Evolutionary conservation across 257 asterid species (phyloP).

Genomic region (Paulownia fortunei): DNA sequence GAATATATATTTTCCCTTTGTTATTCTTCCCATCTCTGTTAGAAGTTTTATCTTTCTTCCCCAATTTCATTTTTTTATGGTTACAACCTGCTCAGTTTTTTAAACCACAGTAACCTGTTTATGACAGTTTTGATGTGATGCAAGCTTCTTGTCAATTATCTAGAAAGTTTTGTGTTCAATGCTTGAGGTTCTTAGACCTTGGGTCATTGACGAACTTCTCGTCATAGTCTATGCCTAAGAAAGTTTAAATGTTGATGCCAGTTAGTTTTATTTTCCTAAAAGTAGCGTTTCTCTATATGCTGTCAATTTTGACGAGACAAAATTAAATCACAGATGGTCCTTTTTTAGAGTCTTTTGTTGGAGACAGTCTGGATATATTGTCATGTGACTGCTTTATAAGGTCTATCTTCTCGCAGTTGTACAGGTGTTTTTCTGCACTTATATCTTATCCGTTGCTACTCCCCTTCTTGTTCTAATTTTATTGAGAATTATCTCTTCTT

Average conservation of each 20-base stretch:
- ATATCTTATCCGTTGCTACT: constrained; percentile 28
- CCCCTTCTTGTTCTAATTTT: constrained; percentile 17
- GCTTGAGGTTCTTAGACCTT: constrained; percentile 17
- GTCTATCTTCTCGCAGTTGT: constrained; percentile 57
- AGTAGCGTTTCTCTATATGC: constrained; percentile 36
- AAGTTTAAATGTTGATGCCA: constrained; percentile 22
- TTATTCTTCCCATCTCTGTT: neutral
- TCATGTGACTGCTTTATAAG: constrained; percentile 69
- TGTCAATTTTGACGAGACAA: constrained; percentile 52
- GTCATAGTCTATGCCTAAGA: constrained; percentile 14
- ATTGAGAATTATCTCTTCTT: constrained; percentile 14
- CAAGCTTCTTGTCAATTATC: neutral
- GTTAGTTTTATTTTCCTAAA: constrained; percentile 25
- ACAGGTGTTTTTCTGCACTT: constrained; percentile 73
- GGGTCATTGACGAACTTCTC: constrained; percentile 15
- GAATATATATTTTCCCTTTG: neutral
- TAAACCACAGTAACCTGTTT: neutral
- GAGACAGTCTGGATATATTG: constrained; percentile 63
- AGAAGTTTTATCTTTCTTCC: constrained; percentile 9
- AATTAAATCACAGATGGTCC: constrained; percentile 70
- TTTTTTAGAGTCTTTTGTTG: constrained; percentile 64
- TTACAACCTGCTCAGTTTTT: neutral
- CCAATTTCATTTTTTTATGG: neutral
- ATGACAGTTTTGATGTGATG: neutral
- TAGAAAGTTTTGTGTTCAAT: constrained; percentile 13